These are phyloP conservation scores for Harringtonia aguacate DNA, from an alignment of 2,329 filamentous ascomycete species.

Conservation along the genomic window DNA sequence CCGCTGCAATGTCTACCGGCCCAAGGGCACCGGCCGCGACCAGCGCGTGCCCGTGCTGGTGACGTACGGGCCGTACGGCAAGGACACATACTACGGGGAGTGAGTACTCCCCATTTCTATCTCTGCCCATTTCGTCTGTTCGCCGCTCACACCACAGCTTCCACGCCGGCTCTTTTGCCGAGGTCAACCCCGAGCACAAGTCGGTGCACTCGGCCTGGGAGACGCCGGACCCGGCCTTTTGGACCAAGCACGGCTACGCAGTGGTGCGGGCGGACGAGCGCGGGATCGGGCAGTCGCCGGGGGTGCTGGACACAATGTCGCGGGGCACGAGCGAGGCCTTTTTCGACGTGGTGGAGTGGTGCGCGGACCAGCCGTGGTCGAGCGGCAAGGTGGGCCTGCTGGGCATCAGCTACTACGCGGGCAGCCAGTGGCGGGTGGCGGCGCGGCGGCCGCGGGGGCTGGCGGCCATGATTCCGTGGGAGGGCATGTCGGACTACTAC, in stretches of 20 bases:
- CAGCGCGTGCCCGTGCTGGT: constrained; percentile 47
- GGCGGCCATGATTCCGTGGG: constrained; percentile 37
- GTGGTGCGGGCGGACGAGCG: constrained; percentile 42
- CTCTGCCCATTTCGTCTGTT: no score
- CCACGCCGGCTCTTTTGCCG: constrained; percentile 26
- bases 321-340: constrained; percentile 35
- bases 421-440: constrained; percentile 35
- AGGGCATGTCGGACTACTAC: constrained; percentile 44
- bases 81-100: constrained; percentile 53
- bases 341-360: constrained; percentile 39
- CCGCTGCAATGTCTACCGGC: constrained; percentile 27
- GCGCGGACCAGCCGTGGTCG: constrained; percentile 33
- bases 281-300: constrained; percentile 35
- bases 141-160: constrained; percentile 19
- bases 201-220: constrained; percentile 48
- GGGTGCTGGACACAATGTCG: constrained; percentile 38
- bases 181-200: constrained; percentile 42
- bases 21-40: constrained; percentile 17
- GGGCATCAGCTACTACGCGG: constrained; percentile 37
- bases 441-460: constrained; percentile 34
- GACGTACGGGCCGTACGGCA: constrained; percentile 65
- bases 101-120: background rate
- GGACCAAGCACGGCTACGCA: constrained; percentile 43
- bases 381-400: constrained; percentile 36
- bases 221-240: constrained; percentile 45